phyloP scores from a whole-genome alignment of 306 rosid species.

The Cicer bijugum region DNA sequence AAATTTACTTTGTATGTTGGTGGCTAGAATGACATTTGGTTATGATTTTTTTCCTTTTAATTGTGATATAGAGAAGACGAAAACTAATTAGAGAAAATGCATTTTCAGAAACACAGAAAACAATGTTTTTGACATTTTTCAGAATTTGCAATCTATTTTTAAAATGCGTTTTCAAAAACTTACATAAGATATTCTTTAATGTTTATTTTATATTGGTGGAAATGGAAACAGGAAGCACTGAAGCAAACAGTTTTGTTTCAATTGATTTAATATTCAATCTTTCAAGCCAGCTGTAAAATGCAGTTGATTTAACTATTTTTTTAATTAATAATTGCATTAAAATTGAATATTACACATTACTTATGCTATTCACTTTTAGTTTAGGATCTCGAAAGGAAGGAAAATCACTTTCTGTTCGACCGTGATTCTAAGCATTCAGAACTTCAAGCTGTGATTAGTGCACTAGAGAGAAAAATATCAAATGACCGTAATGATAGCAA shows the following conservation, averaged over 20 bases:
- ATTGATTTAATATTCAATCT: neutral
- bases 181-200: too few species aligned
- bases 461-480: constrained; percentile 60
- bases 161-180: too few species aligned
- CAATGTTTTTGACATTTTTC: too few species aligned
- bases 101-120: too few species aligned
- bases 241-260: neutral
- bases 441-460: constrained; percentile 59
- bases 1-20: too few species aligned
- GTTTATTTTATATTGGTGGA: too few species aligned
- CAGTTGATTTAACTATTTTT: neutral
- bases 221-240: too few species aligned
- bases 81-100: too few species aligned
- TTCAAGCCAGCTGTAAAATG: neutral
- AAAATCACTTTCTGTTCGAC: constrained; percentile 49
- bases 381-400: constrained; percentile 75
- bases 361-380: constrained; percentile 40
- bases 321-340: constrained; percentile 1
- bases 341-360: constrained; percentile 27
- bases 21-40: too few species aligned
- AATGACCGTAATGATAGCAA: constrained; percentile 48
- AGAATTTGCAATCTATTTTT: too few species aligned
- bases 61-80: too few species aligned
- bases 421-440: constrained; percentile 50
- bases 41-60: too few species aligned